phyloP scores from a whole-genome alignment of 2,329 filamentous ascomycete genomes.

The Cordyceps javanica region DNA sequence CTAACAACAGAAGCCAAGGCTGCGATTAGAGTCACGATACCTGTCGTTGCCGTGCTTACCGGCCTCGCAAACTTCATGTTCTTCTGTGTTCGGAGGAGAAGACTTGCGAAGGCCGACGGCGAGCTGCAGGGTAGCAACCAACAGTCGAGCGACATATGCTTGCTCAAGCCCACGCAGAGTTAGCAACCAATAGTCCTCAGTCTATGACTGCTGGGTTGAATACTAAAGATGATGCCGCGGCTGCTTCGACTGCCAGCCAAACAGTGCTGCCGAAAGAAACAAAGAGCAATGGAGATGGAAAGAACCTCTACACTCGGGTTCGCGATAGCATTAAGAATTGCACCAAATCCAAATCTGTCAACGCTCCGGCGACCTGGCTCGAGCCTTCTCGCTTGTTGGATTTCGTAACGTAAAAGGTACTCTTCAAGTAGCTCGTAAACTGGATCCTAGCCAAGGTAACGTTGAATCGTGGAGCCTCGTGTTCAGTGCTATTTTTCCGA shows the following conservation, averaged over 20 bases:
- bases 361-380: background rate
- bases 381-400: background rate
- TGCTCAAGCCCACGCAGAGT: background rate
- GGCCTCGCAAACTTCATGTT: background rate
- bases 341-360: background rate
- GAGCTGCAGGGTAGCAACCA: background rate
- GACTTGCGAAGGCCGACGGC: background rate
- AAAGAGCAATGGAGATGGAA: background rate
- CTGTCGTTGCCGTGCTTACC: background rate
- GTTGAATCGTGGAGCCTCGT: constrained; percentile 8
- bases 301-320: background rate
- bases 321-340: background rate
- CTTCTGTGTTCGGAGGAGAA: background rate
- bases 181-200: background rate
- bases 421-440: constrained; percentile 3
- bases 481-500: background rate
- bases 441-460: constrained; percentile 7
- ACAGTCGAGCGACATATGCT: background rate
- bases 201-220: background rate
- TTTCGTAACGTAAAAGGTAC: background rate
- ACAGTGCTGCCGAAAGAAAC: background rate
- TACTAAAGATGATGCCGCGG: background rate
- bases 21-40: background rate
- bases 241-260: background rate
- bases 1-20: background rate